These are phyloP conservation scores for Anthostomella pinea DNA, from an alignment of 2,329 filamentous ascomycete species.

Conservation along the genomic window DNA sequence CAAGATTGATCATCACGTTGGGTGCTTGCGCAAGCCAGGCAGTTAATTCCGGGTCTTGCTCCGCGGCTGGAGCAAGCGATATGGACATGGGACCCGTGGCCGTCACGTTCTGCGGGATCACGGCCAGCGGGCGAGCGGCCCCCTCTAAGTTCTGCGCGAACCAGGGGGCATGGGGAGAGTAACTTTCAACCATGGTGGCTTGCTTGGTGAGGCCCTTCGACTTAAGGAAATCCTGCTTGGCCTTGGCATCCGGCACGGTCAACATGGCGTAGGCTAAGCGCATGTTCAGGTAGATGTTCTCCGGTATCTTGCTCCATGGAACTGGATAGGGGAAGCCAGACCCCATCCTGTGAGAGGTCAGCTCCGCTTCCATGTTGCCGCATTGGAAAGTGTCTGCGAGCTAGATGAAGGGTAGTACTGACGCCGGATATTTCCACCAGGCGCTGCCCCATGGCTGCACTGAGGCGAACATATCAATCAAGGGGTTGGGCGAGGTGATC, in stretches of 20 bases:
- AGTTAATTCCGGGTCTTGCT: slow-evolving; percentile 9
- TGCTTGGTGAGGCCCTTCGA: slow-evolving; percentile 12
- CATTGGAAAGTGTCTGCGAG: no score
- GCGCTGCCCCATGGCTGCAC: slow-evolving; percentile 12
- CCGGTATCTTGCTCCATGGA: slow-evolving; percentile 14
- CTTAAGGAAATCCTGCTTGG: slow-evolving; percentile 7
- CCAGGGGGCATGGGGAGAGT: slow-evolving; percentile 12
- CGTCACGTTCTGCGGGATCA: slow-evolving; percentile 18
- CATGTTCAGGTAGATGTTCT: slow-evolving; percentile 18
- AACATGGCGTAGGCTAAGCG: slow-evolving; percentile 13
- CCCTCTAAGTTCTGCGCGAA: slow-evolving; percentile 13
- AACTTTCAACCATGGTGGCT: slow-evolving; percentile 9
- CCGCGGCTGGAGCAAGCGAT: slow-evolving; percentile 8
- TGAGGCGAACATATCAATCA: slow-evolving; percentile 12
- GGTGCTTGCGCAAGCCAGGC: slow-evolving; percentile 16
- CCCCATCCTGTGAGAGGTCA: slow-evolving; percentile 16
- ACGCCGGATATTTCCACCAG: slow-evolving; percentile 23
- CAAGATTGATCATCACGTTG: slow-evolving; percentile 19
- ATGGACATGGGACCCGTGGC: slow-evolving; percentile 16
- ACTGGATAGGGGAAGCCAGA: slow-evolving; percentile 19
- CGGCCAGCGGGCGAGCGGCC: slow-evolving; percentile 15
- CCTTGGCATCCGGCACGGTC: slow-evolving; percentile 7
- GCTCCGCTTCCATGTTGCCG: no score
- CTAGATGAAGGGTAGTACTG: no score
- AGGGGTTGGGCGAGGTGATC: slow-evolving; percentile 14